Conservation (phyloP, 371 early-diverging fungal species). For the Capniomyces stellatus region DNA sequence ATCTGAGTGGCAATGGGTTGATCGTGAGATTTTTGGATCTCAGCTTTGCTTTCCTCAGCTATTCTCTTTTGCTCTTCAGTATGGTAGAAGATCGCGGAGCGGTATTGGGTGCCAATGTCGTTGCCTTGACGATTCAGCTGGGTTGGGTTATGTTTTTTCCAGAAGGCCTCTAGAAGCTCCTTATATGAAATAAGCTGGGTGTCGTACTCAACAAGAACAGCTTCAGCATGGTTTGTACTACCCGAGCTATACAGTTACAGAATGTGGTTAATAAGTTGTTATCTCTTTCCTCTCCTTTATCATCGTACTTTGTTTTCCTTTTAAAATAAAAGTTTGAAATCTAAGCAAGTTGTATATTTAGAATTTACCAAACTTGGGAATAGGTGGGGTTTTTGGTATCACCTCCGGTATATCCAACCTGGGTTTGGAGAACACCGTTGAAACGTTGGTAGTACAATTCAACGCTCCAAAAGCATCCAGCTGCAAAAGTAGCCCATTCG, state of each 20-base stretch:
- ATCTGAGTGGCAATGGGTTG: slow-evolving; percentile 54
- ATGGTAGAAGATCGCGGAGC: slow-evolving; percentile 73
- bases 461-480: slow-evolving; percentile 74
- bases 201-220: slow-evolving; percentile 53
- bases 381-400: slow-evolving; percentile 32
- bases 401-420: slow-evolving; percentile 79
- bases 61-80: slow-evolving; percentile 41
- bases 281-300: too few relatives aligned
- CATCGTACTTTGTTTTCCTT: too few relatives aligned
- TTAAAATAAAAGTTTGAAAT: too few relatives aligned
- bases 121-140: slow-evolving; percentile 39
- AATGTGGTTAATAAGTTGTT: too few relatives aligned
- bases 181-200: slow-evolving; percentile 44
- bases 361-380: slow-evolving; percentile 28
- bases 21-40: slow-evolving; percentile 41
- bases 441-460: slow-evolving; percentile 57
- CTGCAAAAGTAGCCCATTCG: slow-evolving; percentile 36
- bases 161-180: slow-evolving; percentile 63
- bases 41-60: slow-evolving; percentile 47
- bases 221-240: slow-evolving; percentile 58
- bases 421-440: slow-evolving; percentile 33
- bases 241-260: slow-evolving; percentile 12
- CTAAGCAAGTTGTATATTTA: too few relatives aligned
- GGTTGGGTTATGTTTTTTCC: slow-evolving; percentile 66
- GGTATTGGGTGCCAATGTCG: slow-evolving; percentile 70